These are phyloP conservation scores for Chlorella variabilis DNA, from an alignment of 163 green algal species.

Conservation along the genomic window DNA sequence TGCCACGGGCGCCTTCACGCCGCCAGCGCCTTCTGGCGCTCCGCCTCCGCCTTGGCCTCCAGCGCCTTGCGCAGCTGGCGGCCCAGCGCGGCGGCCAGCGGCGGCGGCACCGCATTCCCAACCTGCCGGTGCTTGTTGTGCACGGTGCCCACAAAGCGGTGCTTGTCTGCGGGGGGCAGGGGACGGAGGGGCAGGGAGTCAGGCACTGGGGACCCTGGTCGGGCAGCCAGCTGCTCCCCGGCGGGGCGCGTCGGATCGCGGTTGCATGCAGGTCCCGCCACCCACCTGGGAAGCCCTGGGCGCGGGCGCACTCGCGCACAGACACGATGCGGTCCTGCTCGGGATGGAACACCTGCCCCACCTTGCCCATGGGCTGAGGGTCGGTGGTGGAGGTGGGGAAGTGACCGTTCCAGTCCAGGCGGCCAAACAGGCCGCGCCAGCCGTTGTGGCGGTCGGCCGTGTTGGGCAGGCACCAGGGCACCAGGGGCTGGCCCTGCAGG, in stretches of 20 bases:
- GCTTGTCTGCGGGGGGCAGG: constrained; percentile 82
- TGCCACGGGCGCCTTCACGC: too few species aligned
- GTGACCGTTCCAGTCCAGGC: constrained; percentile 91
- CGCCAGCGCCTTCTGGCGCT: constrained; percentile 2
- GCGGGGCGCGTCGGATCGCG: too few species aligned
- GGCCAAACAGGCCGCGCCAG: constrained; percentile 95
- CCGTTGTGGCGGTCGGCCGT: constrained; percentile 95
- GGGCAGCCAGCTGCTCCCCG: too few species aligned
- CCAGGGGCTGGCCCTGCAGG: constrained; percentile 80
- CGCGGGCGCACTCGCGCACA: constrained; percentile 94
- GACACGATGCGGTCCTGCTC: constrained; percentile 95
- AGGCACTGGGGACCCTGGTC: too few species aligned
- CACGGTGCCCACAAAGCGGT: constrained; percentile 87
- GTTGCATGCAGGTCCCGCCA: too few species aligned
- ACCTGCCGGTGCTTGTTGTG: constrained; percentile 88
- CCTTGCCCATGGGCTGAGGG: constrained; percentile 98
- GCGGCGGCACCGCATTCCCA: constrained; percentile 88
- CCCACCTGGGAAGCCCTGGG: constrained; percentile 62
- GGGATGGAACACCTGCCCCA: constrained; percentile 97
- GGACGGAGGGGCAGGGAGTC: neutral
- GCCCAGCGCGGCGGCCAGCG: constrained; percentile 80
- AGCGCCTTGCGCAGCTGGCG: constrained; percentile 63
- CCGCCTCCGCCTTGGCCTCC: constrained; percentile 16
- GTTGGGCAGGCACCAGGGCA: constrained; percentile 98
- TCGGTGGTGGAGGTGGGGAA: constrained; percentile 98